Base-by-base conservation (phyloP, 2,329 filamentous ascomycete species). In the Cadophora sp. region DNA sequence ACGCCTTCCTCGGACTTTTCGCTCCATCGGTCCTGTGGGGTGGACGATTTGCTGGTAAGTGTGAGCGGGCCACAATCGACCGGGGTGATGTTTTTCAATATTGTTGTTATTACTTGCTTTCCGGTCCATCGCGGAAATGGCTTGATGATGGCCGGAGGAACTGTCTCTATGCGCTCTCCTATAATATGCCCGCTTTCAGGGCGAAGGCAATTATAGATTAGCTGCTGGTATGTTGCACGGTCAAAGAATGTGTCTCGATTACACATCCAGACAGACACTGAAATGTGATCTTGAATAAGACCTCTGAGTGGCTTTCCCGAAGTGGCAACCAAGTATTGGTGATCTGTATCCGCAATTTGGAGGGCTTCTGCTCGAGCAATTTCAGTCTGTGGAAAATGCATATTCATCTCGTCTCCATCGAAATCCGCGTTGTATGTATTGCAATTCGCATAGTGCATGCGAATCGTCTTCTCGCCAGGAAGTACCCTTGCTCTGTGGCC, bases 371-470 rank as follows among this genome's bases (percentile, higher is more conserved):
- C 92, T 74, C 96, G 87, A 19, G 96, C 96, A 72, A 98, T 85
- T 78, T 98, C 97, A 74, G 97, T 98, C 76, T 99, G 96, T 1
- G 96, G 96, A 77, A 99, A 98, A 81, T 99, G 96, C 94, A 99
- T 97, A 80, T 99, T 99, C 96, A 99, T 99, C 80, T 99, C 96
- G 78, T 99, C 96, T 79, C 96, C 96, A 77, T 99, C 97, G 77
- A 99, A 99, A 85, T 99, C 96, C 37, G 96, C 96, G 76, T 99
- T 99, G 85, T 99, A 99, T 0, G 96, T 97, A 77, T 99, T 99
- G 80, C 96, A 98, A 79, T 99, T 99, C 76, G 96, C 95, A 81
- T 99, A 99, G 83, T 99, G 96, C 95, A 99, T 98, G 73, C 96
- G 94, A 78, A 99, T 94, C 0, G 96, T 98, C 82, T 97, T 97